phyloP scores from a whole-genome alignment of 1,139 yeast genomes.

The Magnusiomyces sp. region DNA sequence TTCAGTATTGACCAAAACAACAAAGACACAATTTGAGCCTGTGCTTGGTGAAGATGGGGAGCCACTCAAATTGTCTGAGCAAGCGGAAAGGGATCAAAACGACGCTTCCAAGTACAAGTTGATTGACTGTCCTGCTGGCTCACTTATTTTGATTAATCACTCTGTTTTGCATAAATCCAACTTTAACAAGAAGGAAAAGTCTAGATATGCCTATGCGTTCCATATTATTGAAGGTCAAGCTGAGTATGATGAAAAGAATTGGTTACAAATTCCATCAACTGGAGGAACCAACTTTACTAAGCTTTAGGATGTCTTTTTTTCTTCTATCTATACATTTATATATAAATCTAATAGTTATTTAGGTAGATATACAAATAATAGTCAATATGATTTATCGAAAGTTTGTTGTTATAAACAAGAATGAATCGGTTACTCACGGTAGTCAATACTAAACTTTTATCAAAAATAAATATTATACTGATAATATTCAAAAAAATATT shows the following conservation, averaged over 20 bases:
- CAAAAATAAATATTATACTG: too few species aligned
- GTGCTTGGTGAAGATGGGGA: slow-evolving; percentile 19
- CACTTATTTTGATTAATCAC: slow-evolving; percentile 60
- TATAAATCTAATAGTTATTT: not conserved
- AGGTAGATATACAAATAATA: not conserved
- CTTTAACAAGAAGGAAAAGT: slow-evolving; percentile 44
- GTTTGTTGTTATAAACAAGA: too few species aligned
- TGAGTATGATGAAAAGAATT: slow-evolving; percentile 54
- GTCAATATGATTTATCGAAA: not conserved
- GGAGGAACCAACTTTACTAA: slow-evolving; percentile 57
- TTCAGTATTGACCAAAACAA: too few species aligned
- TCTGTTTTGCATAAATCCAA: slow-evolving; percentile 67
- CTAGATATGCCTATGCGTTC: slow-evolving; percentile 72
- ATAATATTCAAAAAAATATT: too few species aligned
- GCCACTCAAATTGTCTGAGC: slow-evolving; percentile 18
- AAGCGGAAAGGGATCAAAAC: slow-evolving; percentile 27
- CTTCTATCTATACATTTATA: not conserved
- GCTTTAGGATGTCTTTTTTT: slow-evolving; percentile 25
- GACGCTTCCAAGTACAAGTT: slow-evolving; percentile 35
- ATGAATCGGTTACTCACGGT: too few species aligned
- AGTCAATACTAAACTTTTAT: too few species aligned
- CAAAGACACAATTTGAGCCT: slow-evolving; percentile 37
- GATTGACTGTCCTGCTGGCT: slow-evolving; percentile 64
- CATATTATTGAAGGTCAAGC: slow-evolving; percentile 64
- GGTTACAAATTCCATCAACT: slow-evolving; percentile 69